Evolutionary conservation across 2,329 filamentous ascomycete species (phyloP).

Genomic region (Xylaria sp.): DNA sequence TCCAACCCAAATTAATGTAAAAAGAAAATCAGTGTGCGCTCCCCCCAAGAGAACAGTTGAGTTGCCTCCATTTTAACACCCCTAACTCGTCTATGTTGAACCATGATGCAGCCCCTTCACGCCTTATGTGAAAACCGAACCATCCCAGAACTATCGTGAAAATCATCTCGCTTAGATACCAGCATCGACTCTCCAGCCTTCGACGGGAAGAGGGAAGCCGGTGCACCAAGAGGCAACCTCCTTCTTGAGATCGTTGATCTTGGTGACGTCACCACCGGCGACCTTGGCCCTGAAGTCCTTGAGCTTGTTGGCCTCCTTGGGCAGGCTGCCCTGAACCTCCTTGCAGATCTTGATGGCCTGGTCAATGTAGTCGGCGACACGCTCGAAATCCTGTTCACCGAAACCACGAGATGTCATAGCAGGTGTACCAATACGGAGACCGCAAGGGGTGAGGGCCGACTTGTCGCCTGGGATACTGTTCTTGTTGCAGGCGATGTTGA

Average conservation of each 20-base stretch:
- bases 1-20: conserved; percentile 25
- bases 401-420: conserved; percentile 98
- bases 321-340: conserved; percentile 81
- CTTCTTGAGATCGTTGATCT: conserved; percentile 85
- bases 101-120: conserved; percentile 31
- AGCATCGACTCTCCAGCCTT: conserved; percentile 69
- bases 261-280: conserved; percentile 73
- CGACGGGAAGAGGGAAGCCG: conserved; percentile 90
- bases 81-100: conserved; percentile 41
- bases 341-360: conserved; percentile 87
- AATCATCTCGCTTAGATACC: conserved; percentile 53
- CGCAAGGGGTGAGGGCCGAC: conserved; percentile 90
- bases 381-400: conserved; percentile 88
- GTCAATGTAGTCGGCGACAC: conserved; percentile 89
- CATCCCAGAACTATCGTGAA: conserved; percentile 7
- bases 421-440: conserved; percentile 94
- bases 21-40: conserved; percentile 31
- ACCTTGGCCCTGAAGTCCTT: conserved; percentile 99
- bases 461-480: conserved; percentile 98
- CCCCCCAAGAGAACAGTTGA: conserved; percentile 42
- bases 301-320: conserved; percentile 98
- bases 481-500: conserved; percentile 99
- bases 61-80: conserved; percentile 37
- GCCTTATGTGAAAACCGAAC: conserved; percentile 21
- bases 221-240: conserved; percentile 89